Evolutionary conservation across 2,329 filamentous ascomycete species (phyloP).

Genomic region (Pyrenochaeta sp.): DNA sequence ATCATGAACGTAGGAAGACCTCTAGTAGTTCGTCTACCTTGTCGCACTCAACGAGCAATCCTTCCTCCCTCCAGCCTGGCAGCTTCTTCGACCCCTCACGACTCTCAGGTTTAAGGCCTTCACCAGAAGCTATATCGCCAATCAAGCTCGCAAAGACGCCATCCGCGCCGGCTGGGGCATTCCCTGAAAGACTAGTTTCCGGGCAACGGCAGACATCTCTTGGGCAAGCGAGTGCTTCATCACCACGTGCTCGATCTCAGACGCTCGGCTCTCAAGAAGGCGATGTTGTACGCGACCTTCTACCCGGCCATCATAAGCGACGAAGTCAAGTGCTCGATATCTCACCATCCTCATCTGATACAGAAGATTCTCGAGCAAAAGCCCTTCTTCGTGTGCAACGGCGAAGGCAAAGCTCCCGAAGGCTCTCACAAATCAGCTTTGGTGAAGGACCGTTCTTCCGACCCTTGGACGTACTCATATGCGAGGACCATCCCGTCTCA

Average conservation of each 20-base stretch:
- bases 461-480: conserved; percentile 92
- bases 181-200: conserved; percentile 52
- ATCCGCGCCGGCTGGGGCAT: conserved; percentile 53
- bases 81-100: conserved; percentile 77
- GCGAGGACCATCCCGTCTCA: conserved; percentile 96
- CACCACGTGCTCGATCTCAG: conserved; percentile 78
- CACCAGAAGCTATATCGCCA: conserved; percentile 64
- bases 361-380: conserved; percentile 91
- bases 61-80: conserved; percentile 71
- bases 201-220: conserved; percentile 45
- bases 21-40: conserved; percentile 88
- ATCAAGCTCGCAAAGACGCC: conserved; percentile 57
- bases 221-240: conserved; percentile 50
- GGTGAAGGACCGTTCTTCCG: conserved; percentile 86
- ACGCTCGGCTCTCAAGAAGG: conserved; percentile 95
- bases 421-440: conserved; percentile 89
- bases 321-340: conserved; percentile 95
- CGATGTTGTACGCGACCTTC: conserved; percentile 74
- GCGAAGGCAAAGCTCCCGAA: conserved; percentile 91
- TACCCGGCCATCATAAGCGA: conserved; percentile 78
- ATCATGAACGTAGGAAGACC: conserved; percentile 85
- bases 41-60: conserved; percentile 75
- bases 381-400: conserved; percentile 90
- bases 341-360: conserved; percentile 96
- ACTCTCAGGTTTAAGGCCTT: conserved; percentile 59